Base-by-base conservation (phyloP, 2,329 filamentous ascomycete species). In the Dactylellina parvicollis region DNA sequence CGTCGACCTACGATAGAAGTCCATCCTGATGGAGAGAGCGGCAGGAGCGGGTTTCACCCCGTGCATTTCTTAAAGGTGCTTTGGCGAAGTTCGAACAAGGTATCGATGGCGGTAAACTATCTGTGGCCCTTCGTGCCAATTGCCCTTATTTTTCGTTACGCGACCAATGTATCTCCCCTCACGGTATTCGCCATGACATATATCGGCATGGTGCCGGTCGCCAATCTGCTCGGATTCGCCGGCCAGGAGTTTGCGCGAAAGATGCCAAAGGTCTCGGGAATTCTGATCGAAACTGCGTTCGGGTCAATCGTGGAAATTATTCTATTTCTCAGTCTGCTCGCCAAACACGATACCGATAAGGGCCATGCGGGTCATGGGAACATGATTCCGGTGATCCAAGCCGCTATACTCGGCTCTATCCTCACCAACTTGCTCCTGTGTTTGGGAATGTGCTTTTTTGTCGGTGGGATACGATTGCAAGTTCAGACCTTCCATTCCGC, bases 351-450 rank as follows among this genome's bases (percentile, higher is more conserved):
- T 79, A 88, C 42, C 4, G 44, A 32, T 18, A 57, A 46, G 8
- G 30, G 78, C 80, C 18, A 77, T 79, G 9, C 82, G 82, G n/a
- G 78, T 80, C 42, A 74, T 81, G 54, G 46, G 1, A 73, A 73
- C 40, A 54, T 73, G 52, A 73, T 89, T 71, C 84, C 85, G n/a
- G 90, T 95, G 76, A 91, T 96, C 77, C 87, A 92, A 78, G 91
- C 91, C 59, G 92, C 92, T 24, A 93, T 96, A 62, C 82, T 96
- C 0, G 92, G 92, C 34, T 94, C 91, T 0, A 90, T 96, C 46
- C 80, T 96, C 32, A 91, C 92, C 10, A 96, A 92, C 30, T 86
- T 95, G 81, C 82, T 96, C 46, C 83, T 96, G 0, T 96, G 92
- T 76, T 81, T 96, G 24, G 92, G 92, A 0, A 78, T 89, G 57